Conservation (phyloP, 305 asterid species). For the Fraxinus xanthoxyloides region DNA sequence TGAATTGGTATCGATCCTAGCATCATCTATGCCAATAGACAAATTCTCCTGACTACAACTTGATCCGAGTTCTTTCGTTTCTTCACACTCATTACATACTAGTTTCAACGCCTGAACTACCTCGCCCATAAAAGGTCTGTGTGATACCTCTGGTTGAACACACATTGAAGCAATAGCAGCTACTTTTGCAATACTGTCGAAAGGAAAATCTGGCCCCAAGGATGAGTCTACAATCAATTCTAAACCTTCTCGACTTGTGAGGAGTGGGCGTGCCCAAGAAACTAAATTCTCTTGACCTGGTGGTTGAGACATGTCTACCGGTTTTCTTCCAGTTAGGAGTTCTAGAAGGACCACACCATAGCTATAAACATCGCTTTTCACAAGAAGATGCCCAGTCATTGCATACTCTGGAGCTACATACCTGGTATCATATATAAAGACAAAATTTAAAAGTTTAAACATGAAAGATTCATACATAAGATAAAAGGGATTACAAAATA, state of each 20-base stretch:
- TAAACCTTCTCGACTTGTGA: slow-evolving; percentile 57
- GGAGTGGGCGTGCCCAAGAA: slow-evolving; percentile 86
- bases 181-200: slow-evolving; percentile 71
- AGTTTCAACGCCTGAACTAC: slow-evolving; percentile 90
- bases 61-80: slow-evolving; percentile 37
- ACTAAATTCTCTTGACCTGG: slow-evolving; percentile 93
- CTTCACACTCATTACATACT: slow-evolving; percentile 67
- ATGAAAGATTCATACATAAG: not conserved
- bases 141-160: slow-evolving; percentile 91
- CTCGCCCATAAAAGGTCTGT: slow-evolving; percentile 96
- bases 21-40: slow-evolving; percentile 43
- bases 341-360: slow-evolving; percentile 99
- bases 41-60: slow-evolving; percentile 49
- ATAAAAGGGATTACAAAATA: not conserved
- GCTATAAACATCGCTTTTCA: slow-evolving; percentile 93
- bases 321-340: slow-evolving; percentile 87
- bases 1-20: slow-evolving; percentile 27
- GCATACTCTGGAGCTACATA: slow-evolving; percentile 99
- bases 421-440: slow-evolving; percentile 35
- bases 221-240: slow-evolving; percentile 59
- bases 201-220: slow-evolving; percentile 51
- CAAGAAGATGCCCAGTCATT: slow-evolving; percentile 98
- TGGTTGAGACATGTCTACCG: slow-evolving; percentile 94
- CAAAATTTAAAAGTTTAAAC: slow-evolving; percentile 12
- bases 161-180: slow-evolving; percentile 99